Evolutionary conservation across 1,284 basidiomycete species (phyloP), one percentile per base, ranked within the genome.

Genomic region (Marasmius tenuissimus): DNA sequence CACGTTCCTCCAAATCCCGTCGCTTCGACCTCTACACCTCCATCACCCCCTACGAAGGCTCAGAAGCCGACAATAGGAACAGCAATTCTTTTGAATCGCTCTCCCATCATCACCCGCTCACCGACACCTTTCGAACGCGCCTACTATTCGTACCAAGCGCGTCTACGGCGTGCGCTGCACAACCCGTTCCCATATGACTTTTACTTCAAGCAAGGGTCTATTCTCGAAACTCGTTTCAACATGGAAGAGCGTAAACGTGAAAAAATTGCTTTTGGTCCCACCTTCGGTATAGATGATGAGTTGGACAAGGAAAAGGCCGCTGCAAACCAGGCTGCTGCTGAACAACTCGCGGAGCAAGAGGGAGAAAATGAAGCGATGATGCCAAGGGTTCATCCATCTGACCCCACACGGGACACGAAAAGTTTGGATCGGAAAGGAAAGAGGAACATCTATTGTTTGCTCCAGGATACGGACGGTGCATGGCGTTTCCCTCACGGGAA

Each of bases 201-300:
- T 75, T 98, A 97, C 81, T 98, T 98, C 84, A 96, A 96, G 76
- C 88, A 90, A 62, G 96, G 96, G 0, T 94, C 94, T 0, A 82
- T 94, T 3, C 85, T 97, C 38, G 91, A 96, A 72, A 88, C 88
- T 48, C 85, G 91, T 55, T 98, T 96, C 73, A 86, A 81, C 54
- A 74, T 85, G 58, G 87, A 93, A 68, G 91, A 95, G 70, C 83
- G 86, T 61, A 78, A 81, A 65, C 83, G 89, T 57, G 92, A 94
- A 69, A 77, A 80, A 42, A 78, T 81, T 59, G 87, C 87, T 1
- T 95, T 94, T 73, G 92, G 93, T 0, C 73, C 81, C 0, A 77
- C 76, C 8, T 87, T 86, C 67, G 79, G 78, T 4, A 71, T 72
- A 34, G 74, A 77, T 35, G 77, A 81, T 47, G 75, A 75, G 67